Conservation (phyloP, 2,329 filamentous ascomycete species). For the Fusarium algeriense region DNA sequence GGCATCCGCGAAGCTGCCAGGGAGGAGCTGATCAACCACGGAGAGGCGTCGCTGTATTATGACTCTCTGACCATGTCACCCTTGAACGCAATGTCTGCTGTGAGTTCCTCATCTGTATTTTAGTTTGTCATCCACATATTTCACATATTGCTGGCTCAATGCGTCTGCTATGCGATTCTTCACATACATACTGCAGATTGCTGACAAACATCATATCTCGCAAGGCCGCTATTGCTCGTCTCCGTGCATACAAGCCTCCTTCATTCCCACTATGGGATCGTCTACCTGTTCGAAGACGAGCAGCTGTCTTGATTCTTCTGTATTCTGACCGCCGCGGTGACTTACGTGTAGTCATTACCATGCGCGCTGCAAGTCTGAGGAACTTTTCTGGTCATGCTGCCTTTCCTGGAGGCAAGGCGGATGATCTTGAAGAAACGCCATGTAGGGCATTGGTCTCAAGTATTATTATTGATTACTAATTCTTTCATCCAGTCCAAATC, state of each 20-base stretch:
- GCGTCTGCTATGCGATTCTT: slow-evolving; percentile 25
- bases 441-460: slow-evolving; percentile 57
- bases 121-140: not conserved
- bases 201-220: slow-evolving; percentile 38
- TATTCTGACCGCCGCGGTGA: slow-evolving; percentile 88
- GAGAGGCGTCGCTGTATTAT: slow-evolving; percentile 65
- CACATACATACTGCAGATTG: slow-evolving; percentile 9
- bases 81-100: slow-evolving; percentile 65
- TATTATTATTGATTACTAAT: not conserved
- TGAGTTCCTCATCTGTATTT: slow-evolving; percentile 53
- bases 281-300: slow-evolving; percentile 74
- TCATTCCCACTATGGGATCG: slow-evolving; percentile 72
- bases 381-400: slow-evolving; percentile 88
- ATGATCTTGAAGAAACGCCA: slow-evolving; percentile 68
- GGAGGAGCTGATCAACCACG: slow-evolving; percentile 41
- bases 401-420: slow-evolving; percentile 82
- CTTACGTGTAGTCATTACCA: slow-evolving; percentile 77
- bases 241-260: slow-evolving; percentile 71
- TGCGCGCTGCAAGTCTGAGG: slow-evolving; percentile 72
- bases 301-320: slow-evolving; percentile 88
- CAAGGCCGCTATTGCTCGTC: slow-evolving; percentile 69
- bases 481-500: slow-evolving; percentile 73
- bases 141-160: slow-evolving; percentile 7
- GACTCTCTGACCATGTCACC: slow-evolving; percentile 69
- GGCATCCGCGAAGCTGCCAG: slow-evolving; percentile 38